Conservation (phyloP, 75 land plant genomes). For the Azolla pinnata region DNA sequence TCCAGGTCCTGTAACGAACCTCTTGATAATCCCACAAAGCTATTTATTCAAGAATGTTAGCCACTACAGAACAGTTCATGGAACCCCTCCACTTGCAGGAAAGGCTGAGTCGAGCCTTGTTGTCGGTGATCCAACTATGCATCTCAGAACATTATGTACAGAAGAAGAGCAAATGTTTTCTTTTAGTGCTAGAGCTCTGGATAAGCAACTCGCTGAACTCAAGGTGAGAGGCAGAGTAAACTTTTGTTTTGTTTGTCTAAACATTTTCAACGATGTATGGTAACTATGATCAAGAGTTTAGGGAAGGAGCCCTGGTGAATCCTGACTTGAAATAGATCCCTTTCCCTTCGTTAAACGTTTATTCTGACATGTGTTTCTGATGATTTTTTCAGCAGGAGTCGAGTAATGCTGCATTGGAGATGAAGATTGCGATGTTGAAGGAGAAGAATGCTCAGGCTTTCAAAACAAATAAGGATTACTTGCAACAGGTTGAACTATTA, state of each 20-base stretch:
- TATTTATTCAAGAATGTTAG: neutral
- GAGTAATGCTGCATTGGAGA: neutral
- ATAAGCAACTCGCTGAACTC: neutral
- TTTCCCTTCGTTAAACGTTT: neutral
- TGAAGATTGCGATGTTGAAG: slow-evolving; percentile 1
- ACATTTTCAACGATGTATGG: neutral
- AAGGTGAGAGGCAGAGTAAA: neutral
- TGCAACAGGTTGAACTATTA: neutral
- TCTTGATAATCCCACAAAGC: neutral
- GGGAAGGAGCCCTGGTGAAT: neutral
- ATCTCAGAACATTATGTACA: neutral
- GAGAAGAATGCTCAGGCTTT: neutral
- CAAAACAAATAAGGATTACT: neutral
- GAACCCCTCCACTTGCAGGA: neutral
- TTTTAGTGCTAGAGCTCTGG: neutral
- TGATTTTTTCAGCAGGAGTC: slow-evolving; percentile 3
- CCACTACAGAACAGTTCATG: neutral
- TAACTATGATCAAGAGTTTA: neutral
- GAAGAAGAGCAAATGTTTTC: neutral
- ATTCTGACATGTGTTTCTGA: neutral
- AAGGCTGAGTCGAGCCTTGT: neutral
- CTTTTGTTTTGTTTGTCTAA: neutral
- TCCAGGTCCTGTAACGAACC: slow-evolving; percentile 3
- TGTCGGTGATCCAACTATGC: neutral
- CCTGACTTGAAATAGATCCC: neutral